Evolutionary conservation across 2,329 filamentous ascomycete genomes (phyloP), one percentile per base, ranked within the genome.

Genomic region (Tolypocladium cylindrosporum): DNA sequence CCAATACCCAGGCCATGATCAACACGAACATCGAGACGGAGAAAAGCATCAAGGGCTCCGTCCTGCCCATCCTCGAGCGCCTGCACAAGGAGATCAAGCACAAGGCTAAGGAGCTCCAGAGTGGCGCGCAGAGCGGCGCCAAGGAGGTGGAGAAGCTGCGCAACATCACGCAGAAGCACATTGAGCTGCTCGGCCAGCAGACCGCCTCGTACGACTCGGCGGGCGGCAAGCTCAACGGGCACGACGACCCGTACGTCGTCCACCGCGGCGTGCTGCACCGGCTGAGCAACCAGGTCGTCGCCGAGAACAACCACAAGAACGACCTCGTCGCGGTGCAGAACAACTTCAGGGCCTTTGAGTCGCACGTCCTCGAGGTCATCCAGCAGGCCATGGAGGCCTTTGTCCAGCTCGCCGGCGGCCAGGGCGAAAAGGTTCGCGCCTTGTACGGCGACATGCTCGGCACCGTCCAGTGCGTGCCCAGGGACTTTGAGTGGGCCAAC

Each of bases 41-140:
- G 66, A 94, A 94, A 79, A 90, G 86, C 65, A 81, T 99, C 64
- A 96, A 93, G 75, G 87, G 86, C 60, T 86, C 87, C 16, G 89
- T 97, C 37, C 80, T 96, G 24, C 94, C 93, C 42, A 87, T 93
- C 62, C 87, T 99, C 69, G 90, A 95, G 66, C 88, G 91, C 56
- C 80, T 99, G 54, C 92, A 97, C 77, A 87, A 90, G 71, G 94
- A 97, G 72, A 94, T 99, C 79, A 99, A 97, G 82, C 86, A 89
- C 77, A 97, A 97, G 79, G 81, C 84, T 62, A 97, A 97, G 79
- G 92, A 97, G 74, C 82, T 99, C 55, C 81, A 83, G 50, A 81
- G 85, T 61, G 92, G 93, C 10, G 90, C 89, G 27, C 83, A 86
- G 61, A 96, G 95, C 78, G 84, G 87, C 19, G 85, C 89, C 64